Base-by-base conservation (phyloP, 23 red algal genomes). In the Gracilaria domingensis region DNA sequence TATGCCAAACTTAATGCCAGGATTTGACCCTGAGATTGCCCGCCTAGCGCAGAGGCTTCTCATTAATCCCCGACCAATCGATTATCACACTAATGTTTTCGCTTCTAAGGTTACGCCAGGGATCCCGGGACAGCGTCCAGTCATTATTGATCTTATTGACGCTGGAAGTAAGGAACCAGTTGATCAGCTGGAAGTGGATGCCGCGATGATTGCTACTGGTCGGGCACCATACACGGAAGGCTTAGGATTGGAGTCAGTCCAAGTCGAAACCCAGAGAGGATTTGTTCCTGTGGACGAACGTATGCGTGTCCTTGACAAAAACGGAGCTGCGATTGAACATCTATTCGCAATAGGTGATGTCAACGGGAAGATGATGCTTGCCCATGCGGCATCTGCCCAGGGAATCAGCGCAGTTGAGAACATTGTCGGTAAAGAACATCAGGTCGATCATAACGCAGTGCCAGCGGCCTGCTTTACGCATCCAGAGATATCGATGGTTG, bases 361-460 rank as follows among this genome's bases (percentile, higher is more conserved):
- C 30, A 99, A 99, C 80, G 97, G 97, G 29, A 99, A 99, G 93
- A 95, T 99, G 97, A 99, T 99, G 97, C 94, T 99, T 28, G 97
- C 97, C 24, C 97, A 99, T 72, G 97, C 97, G 12, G 97, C 97
- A 20, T 96, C 94, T 36, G 93, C 95, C 28, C 97, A 99, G 85
- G 97, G 97, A 16, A 91, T 99, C 51, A 91, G 88, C 18, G 97
- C 94, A 77, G 93, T 99, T 20, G 97, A 99, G 54, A 87, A 96
- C 65, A 93, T 99, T 54, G 88, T 88, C 8, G 97, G 97, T 18
- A 87, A 95, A 58, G 23, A 67, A 25, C 94, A 99, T 75, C 36
- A 54, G 16, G 85, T 99, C 2, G 84, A 96, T 66, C 94, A 96
- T 55, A 79, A 95, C 26, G 84, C 91, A 23, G 94, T 99, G 4